Conservation (phyloP, 225 moss, liverwort and hornwort genomes). For the Pseudoscleropodium purum region DNA sequence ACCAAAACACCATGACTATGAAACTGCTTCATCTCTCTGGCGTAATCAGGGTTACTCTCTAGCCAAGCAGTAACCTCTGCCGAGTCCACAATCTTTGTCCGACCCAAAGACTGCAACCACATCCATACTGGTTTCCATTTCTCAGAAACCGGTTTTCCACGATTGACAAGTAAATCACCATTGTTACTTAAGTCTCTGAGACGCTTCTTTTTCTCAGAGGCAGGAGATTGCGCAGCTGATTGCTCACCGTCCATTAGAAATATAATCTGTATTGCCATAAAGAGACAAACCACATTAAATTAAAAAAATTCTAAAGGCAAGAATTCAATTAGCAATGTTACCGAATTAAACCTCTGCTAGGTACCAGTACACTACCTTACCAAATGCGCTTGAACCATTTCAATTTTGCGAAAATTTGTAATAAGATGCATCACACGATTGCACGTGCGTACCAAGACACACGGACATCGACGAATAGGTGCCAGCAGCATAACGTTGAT, state of each 20-base stretch:
- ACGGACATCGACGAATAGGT: not conserved
- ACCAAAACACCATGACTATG: conserved; percentile 70
- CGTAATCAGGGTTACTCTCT: conserved; percentile 44
- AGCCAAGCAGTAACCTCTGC: conserved; percentile 70
- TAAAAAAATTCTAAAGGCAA: not conserved
- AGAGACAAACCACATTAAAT: not conserved
- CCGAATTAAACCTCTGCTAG: not conserved
- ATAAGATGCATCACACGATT: not conserved
- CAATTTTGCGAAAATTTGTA: not conserved
- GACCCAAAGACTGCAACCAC: conserved; percentile 63
- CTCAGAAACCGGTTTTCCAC: conserved; percentile 77
- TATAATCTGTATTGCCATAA: not conserved
- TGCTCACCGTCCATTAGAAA: conserved; percentile 23
- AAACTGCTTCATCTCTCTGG: conserved; percentile 32
- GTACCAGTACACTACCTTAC: not conserved
- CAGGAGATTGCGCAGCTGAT: conserved; percentile 5
- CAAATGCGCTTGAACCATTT: not conserved
- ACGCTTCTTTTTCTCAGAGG: conserved; percentile 21
- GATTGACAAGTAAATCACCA: conserved; percentile 5
- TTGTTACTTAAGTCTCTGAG: conserved; percentile 13
- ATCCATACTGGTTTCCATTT: conserved; percentile 91
- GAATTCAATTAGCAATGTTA: not conserved
- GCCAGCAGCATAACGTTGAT: not conserved
- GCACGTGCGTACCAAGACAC: not conserved
- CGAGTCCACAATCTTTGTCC: conserved; percentile 59